Evolutionary conservation across 1,284 basidiomycete genomes (phyloP), one percentile per base, ranked within the genome.

Genomic region (Ustilago xerochloae): DNA sequence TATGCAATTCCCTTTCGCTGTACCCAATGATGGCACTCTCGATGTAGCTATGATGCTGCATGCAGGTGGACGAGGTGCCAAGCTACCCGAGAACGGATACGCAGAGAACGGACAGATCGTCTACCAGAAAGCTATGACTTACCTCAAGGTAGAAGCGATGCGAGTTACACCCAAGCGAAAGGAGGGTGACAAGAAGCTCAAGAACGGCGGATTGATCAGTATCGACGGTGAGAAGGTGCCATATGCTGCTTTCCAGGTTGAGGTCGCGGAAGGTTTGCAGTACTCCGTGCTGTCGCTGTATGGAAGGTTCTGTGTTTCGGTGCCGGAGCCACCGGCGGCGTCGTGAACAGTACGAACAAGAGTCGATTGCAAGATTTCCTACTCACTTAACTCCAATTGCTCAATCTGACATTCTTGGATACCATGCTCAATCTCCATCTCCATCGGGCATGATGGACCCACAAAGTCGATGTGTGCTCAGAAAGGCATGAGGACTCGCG

Each of bases 211-310:
- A 4, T 46, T 66, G 45, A 52, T 80, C 30, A 77, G 71, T 41
- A 87, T 93, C 60, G 95, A 98, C 80, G 95, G 95, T 16, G 95
- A 98, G 85, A 84, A 86, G 15, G 91, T 90, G 78, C 90, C 91
- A 1, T 93, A 92, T 78, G 88, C 90, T 76, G 88, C 90, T 59
- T 94, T 91, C 84, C 90, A 93, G 77, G 91, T 97, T 6, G 92
- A 97, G 84, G 90, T 93, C 18, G 62, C 71, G 13, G 58, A 61
- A n/a, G 61, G 55, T 1, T 29, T 78, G 36, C 58, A 64, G 41
- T 69, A 75, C 30, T 58, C 63, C 26, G 71, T 75, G 29, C 53
- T 77, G 5, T 69, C 67, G 24, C 53, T 79, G 20, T 77, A 65
- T 29, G 75, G 75, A 6, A 58, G 65, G 16, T 79, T 74, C 56